Conservation (phyloP, 805 yeast species). For the Candida maris region DNA sequence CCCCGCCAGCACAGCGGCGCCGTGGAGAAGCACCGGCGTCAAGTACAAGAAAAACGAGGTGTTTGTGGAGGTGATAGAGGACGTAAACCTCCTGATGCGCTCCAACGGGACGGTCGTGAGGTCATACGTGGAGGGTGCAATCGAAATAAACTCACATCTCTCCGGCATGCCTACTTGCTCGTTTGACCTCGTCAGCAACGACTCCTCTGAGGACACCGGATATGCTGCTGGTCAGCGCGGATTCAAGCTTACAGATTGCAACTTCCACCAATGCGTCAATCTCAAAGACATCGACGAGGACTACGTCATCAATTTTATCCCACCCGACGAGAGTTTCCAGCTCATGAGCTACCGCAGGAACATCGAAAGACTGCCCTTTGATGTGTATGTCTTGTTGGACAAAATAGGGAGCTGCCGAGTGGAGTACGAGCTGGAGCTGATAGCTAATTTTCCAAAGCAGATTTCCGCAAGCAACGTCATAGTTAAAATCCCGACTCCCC, state of each 20-base stretch:
- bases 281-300: conserved; percentile 64
- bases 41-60: conserved; percentile 82
- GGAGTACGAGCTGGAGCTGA: conserved; percentile 57
- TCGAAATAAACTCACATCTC: conserved; percentile 65
- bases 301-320: conserved; percentile 65
- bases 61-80: conserved; percentile 70
- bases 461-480: conserved; percentile 60
- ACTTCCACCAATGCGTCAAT: conserved; percentile 84
- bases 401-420: conserved; percentile 41
- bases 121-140: conserved; percentile 72
- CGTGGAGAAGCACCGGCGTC: conserved; percentile 72
- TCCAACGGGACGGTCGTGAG: conserved; percentile 61
- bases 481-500: conserved; percentile 67
- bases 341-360: conserved; percentile 69
- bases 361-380: conserved; percentile 67
- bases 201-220: conserved; percentile 33
- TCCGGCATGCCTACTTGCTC: conserved; percentile 83
- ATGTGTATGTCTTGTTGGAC: conserved; percentile 52
- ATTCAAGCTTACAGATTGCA: conserved; percentile 59
- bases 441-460: conserved; percentile 57
- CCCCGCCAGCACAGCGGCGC: conserved; percentile 25
- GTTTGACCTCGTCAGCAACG: conserved; percentile 56
- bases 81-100: conserved; percentile 65
- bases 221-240: conserved; percentile 4
- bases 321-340: conserved; percentile 87